A percentile compares a stretch with the other conserved stretches of the same genome.
phyloP scores from a whole-genome alignment of 257 asterid species.

The Parsonsia alboflavescens region DNA sequence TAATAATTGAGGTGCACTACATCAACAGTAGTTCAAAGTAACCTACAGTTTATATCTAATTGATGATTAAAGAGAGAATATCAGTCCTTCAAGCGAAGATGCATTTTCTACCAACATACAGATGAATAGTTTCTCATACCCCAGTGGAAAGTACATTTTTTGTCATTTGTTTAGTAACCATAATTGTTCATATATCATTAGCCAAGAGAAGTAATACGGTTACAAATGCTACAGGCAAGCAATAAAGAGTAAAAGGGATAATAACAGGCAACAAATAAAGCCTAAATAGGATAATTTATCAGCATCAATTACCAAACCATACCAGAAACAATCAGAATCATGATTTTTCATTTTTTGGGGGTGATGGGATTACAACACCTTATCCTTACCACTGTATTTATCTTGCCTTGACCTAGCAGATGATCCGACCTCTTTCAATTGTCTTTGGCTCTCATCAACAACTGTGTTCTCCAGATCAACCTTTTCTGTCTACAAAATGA shows the following conservation, averaged over 20 bases:
- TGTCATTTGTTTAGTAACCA: background rate
- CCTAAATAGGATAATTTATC: background rate
- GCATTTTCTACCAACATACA: background rate
- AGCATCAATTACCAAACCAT: background rate
- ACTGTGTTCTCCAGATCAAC: slow-evolving; percentile 97
- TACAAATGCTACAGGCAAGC: background rate
- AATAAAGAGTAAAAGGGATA: background rate
- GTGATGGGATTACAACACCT: background rate
- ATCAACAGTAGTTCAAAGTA: background rate
- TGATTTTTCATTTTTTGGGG: background rate
- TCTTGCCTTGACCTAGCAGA: slow-evolving; percentile 73
- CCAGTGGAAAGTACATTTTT: background rate
- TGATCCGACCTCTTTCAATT: slow-evolving; percentile 54
- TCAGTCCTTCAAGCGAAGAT: background rate
- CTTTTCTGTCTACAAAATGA: slow-evolving; percentile 76
- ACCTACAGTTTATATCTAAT: background rate
- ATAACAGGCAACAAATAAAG: background rate
- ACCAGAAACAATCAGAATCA: slow-evolving; percentile 8
- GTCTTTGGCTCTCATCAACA: slow-evolving; percentile 96
- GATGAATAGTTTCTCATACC: background rate
- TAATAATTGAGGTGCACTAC: background rate
- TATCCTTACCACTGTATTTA: slow-evolving; percentile 69
- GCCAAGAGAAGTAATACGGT: background rate
- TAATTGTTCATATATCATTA: background rate
- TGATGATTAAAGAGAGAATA: background rate